Evolutionary conservation across 176 grass and related monocot species (phyloP).

Genomic region (Pontederia crassipes): DNA sequence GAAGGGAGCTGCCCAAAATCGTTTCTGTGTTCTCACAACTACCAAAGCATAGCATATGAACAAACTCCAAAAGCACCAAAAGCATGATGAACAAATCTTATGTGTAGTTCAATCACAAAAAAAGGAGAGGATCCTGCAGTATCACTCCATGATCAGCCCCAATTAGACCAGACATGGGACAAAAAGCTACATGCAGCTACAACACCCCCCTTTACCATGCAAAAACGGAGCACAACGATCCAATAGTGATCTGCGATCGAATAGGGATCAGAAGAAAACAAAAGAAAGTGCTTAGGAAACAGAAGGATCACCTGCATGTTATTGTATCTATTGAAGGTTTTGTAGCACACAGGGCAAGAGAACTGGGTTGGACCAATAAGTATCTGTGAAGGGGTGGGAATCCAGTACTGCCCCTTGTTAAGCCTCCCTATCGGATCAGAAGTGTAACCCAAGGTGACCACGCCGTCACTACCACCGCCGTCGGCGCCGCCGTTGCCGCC

Average conservation of each 20-base stretch:
- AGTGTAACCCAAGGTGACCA: slow-evolving; percentile 51
- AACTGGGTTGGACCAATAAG: slow-evolving; percentile 97
- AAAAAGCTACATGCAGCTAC: too few species aligned
- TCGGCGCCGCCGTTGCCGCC: slow-evolving; percentile 21
- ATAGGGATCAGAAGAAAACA: slow-evolving; percentile 5
- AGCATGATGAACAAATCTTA: slow-evolving; percentile 30
- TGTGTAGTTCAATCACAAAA: slow-evolving; percentile 97
- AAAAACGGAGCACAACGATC: neutral
- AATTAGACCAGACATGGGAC: slow-evolving; percentile 29
- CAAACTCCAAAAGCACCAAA: slow-evolving; percentile 65
- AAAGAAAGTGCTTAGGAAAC: neutral
- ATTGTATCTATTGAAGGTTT: slow-evolving; percentile 98
- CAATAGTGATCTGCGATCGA: slow-evolving; percentile 14
- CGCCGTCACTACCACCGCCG: slow-evolving; percentile 27
- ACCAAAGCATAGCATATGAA: slow-evolving; percentile 19
- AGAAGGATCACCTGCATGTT: slow-evolving; percentile 81
- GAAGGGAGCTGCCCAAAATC: neutral
- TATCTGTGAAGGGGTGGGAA: slow-evolving; percentile 96
- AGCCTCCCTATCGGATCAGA: slow-evolving; percentile 76
- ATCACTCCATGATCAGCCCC: slow-evolving; percentile 1
- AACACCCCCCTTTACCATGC: too few species aligned
- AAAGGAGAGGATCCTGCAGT: slow-evolving; percentile 48
- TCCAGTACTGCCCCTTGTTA: slow-evolving; percentile 99
- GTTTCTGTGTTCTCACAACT: neutral
- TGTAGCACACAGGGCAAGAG: slow-evolving; percentile 94